Evolutionary conservation across 371 early-diverging fungal species (phyloP).

Genomic region (Apophysomyces variabilis): DNA sequence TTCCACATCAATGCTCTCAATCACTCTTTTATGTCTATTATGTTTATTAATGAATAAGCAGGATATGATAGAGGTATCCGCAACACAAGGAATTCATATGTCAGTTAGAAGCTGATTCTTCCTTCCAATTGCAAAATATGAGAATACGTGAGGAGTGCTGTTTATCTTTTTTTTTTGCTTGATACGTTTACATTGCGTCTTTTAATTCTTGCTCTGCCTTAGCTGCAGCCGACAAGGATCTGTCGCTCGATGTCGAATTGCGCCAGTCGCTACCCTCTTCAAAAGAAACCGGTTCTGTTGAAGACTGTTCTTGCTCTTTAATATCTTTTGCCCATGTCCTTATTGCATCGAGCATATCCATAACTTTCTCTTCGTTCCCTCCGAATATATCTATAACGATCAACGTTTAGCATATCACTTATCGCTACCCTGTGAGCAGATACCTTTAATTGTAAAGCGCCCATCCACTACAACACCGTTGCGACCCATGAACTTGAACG

Average conservation of each 20-base stretch:
- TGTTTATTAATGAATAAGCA: too few species aligned
- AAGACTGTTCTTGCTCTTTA: not conserved
- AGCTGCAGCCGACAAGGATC: not conserved
- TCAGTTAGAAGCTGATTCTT: too few species aligned
- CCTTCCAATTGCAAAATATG: too few species aligned
- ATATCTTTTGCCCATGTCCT: constrained; percentile 26
- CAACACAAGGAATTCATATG: too few species aligned
- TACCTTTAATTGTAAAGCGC: constrained; percentile 55
- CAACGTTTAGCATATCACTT: not conserved
- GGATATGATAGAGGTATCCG: too few species aligned
- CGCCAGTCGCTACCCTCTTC: not conserved
- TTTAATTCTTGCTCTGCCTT: constrained; percentile 5
- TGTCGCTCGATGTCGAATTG: not conserved
- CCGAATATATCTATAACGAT: constrained; percentile 51
- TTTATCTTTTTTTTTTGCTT: not conserved
- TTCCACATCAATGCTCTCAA: too few species aligned
- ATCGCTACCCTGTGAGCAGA: not conserved
- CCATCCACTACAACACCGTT: constrained; percentile 58
- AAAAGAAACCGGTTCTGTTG: not conserved
- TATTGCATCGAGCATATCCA: constrained; percentile 50
- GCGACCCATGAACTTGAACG: constrained; percentile 63
- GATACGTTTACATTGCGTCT: not conserved
- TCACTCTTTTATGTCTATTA: too few species aligned
- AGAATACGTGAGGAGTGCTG: not conserved
- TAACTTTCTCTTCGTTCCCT: constrained; percentile 62